Evolutionary conservation across 805 yeast species (phyloP).

Genomic region (Kluyveromyces siamensis): DNA sequence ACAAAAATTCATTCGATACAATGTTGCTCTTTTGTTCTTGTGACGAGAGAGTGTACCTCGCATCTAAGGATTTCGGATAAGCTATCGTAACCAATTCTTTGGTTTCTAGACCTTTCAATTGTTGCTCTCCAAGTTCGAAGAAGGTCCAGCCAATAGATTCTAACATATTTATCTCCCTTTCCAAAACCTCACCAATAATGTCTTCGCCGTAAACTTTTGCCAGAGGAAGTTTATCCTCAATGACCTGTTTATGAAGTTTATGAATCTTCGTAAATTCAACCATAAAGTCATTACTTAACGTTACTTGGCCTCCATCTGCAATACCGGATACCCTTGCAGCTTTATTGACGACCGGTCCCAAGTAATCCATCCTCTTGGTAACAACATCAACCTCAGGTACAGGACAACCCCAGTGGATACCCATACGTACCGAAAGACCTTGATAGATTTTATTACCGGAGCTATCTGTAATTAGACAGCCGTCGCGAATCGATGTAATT

Average conservation of each 20-base stretch:
- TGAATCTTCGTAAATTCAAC: constrained; percentile 57
- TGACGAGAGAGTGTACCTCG: constrained; percentile 44
- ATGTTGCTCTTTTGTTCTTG: constrained; percentile 26
- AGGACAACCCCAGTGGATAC: constrained; percentile 96
- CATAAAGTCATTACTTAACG: constrained; percentile 74
- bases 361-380: constrained; percentile 95
- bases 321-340: constrained; percentile 89
- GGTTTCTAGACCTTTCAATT: constrained; percentile 88
- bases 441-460: constrained; percentile 55
- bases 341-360: constrained; percentile 97
- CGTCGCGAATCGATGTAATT: constrained; percentile 74
- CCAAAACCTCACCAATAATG: constrained; percentile 46
- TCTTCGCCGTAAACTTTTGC: constrained; percentile 39
- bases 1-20: constrained; percentile 33
- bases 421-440: constrained; percentile 95
- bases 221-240: constrained; percentile 19
- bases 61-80: constrained; percentile 56
- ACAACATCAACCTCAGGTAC: constrained; percentile 92
- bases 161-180: constrained; percentile 54
- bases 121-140: constrained; percentile 71
- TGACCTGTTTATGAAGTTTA: constrained; percentile 29
- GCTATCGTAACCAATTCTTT: constrained; percentile 78
- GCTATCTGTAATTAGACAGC: constrained; percentile 66
- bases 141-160: constrained; percentile 62
- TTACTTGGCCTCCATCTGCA: constrained; percentile 98